Percentiles rank a stretch among this genome's conserved stretches.
phyloP scores from a whole-genome alignment of 2,329 filamentous ascomycete genomes.

The Phaeosphaeria sp. region DNA sequence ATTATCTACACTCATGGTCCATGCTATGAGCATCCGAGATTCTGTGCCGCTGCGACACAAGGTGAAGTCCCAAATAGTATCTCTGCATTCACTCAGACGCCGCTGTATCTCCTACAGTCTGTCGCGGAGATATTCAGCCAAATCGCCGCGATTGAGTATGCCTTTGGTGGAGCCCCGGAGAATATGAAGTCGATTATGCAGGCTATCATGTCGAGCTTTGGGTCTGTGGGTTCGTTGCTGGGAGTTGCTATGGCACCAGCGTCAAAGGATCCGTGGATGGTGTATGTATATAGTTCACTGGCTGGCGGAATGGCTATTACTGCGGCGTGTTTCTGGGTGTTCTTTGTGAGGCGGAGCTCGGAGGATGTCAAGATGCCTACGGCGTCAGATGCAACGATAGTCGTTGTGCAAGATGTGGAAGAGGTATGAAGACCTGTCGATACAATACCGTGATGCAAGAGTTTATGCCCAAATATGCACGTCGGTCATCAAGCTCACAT shows the following conservation, averaged over 20 bases:
- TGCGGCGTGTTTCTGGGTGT: slow-evolving; percentile 7
- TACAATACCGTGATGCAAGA: too few relatives aligned
- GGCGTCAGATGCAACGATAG: too few relatives aligned
- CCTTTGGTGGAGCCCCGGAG: slow-evolving; percentile 49
- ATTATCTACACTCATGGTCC: slow-evolving; percentile 26
- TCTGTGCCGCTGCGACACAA: background rate
- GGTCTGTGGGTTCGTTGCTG: slow-evolving; percentile 27
- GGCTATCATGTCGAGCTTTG: slow-evolving; percentile 33
- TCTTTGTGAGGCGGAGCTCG: too few relatives aligned
- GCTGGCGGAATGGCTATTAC: slow-evolving; percentile 18
- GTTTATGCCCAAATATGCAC: too few relatives aligned
- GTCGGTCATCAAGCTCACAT: too few relatives aligned
- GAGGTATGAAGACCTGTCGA: too few relatives aligned
- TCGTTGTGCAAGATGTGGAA: too few relatives aligned
- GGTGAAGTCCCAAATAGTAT: slow-evolving; percentile 17
- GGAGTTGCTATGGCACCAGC: slow-evolving; percentile 37
- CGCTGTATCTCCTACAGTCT: slow-evolving; percentile 45
- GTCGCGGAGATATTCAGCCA: slow-evolving; percentile 51
- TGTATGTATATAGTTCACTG: slow-evolving; percentile 24
- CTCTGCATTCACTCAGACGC: slow-evolving; percentile 47
- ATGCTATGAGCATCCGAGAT: background rate
- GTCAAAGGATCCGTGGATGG: slow-evolving; percentile 27
- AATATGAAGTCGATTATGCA: slow-evolving; percentile 46
- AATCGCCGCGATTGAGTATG: slow-evolving; percentile 49
- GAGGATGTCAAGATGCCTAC: too few relatives aligned